phyloP scores from a whole-genome alignment of 306 rosid species.

The Lathyrus aphaca region DNA sequence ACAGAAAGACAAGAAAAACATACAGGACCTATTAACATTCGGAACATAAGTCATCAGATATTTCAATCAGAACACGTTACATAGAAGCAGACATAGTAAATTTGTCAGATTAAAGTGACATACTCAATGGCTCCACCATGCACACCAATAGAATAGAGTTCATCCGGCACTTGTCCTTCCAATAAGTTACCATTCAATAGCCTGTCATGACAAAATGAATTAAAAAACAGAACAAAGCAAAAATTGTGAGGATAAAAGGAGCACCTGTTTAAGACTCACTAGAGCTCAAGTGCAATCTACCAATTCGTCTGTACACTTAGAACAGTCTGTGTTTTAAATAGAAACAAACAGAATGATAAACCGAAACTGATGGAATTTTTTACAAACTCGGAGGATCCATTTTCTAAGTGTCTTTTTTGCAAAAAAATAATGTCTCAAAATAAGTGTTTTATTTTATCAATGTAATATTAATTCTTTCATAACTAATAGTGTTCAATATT shows the following conservation, averaged over 20 bases:
- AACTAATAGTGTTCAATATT: too few relatives aligned
- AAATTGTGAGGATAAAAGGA: neutral
- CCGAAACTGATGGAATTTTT: neutral
- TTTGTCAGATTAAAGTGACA: slow-evolving; percentile 38
- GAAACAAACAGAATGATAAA: slow-evolving; percentile 1
- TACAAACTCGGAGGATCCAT: neutral
- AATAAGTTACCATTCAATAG: slow-evolving; percentile 73
- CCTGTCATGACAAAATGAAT: slow-evolving; percentile 56
- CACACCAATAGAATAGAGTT: slow-evolving; percentile 85
- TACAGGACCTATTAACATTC: neutral
- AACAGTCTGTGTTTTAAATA: slow-evolving; percentile 5
- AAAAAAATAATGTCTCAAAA: too few relatives aligned
- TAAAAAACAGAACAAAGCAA: slow-evolving; percentile 30
- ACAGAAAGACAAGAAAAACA: slow-evolving; percentile 16
- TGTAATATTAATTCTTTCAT: too few relatives aligned
- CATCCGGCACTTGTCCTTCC: slow-evolving; percentile 86
- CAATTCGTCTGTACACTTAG: slow-evolving; percentile 6
- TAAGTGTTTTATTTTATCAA: too few relatives aligned
- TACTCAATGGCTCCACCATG: slow-evolving; percentile 98
- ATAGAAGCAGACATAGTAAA: slow-evolving; percentile 15
- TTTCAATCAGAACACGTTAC: slow-evolving; percentile 15
- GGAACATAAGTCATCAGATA: slow-evolving; percentile 3
- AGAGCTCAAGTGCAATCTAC: slow-evolving; percentile 4
- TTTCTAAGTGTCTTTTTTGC: neutral
- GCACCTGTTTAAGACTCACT: slow-evolving; percentile 6